A percentile compares a stretch with the other conserved stretches of the same genome.
These are phyloP conservation scores for Russula virescens DNA, from an alignment of 768 basidiomycete genomes.

Conservation along the genomic window DNA sequence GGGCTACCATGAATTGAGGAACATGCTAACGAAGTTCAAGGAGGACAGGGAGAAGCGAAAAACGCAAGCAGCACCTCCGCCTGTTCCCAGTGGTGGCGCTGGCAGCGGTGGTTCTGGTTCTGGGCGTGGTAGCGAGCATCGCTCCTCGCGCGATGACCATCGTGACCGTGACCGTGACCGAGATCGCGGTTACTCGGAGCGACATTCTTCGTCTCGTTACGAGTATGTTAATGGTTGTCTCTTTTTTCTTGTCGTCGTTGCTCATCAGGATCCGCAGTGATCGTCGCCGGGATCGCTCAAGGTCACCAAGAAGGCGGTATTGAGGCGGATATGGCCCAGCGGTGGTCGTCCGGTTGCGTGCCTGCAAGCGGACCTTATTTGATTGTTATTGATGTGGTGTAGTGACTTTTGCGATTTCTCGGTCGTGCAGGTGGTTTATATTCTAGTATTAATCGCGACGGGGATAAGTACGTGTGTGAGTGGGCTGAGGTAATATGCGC, in stretches of 20 bases:
- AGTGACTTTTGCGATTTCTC: neutral
- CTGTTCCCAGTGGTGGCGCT: conserved; percentile 28
- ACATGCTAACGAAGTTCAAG: conserved; percentile 85
- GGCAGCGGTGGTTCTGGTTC: conserved; percentile 27
- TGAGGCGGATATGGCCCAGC: neutral
- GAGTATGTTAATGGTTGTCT: conserved; percentile 12
- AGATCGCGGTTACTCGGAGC: conserved; percentile 65
- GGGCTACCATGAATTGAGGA: conserved; percentile 96
- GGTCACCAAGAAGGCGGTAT: conserved; percentile 25
- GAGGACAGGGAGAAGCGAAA: conserved; percentile 84
- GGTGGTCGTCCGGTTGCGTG: neutral
- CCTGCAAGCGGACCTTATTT: neutral
- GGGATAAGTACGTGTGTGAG: neutral
- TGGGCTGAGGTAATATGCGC: neutral
- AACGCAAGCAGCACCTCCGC: conserved; percentile 41
- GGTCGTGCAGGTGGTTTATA: neutral
- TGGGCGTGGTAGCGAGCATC: conserved; percentile 43
- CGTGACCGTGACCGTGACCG: conserved; percentile 66
- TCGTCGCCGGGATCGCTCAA: conserved; percentile 23
- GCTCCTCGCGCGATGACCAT: conserved; percentile 55
- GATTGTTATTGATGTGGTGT: neutral
- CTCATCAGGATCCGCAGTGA: conserved; percentile 14
- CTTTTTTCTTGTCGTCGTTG: neutral
- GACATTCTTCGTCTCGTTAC: conserved; percentile 23
- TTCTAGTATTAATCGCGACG: too few species aligned